These are phyloP conservation scores for Logfia minima DNA, from an alignment of 129 eudicot genomes.

Conservation along the genomic window DNA sequence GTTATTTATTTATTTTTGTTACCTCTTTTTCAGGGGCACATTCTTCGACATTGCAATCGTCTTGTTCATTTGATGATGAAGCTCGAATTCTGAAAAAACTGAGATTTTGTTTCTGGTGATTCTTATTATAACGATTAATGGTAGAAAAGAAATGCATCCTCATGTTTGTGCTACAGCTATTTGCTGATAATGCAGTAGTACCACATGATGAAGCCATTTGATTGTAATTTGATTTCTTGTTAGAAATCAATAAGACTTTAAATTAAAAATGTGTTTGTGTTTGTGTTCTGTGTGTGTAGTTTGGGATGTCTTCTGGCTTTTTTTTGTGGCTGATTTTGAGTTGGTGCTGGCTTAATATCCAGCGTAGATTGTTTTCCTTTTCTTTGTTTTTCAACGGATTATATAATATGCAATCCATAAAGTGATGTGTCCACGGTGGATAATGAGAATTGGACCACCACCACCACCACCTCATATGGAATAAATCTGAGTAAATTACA, in stretches of 20 bases:
- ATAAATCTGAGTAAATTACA: no score
- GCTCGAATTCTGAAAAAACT: slow-evolving; percentile 49
- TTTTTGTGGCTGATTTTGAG: slow-evolving; percentile 45
- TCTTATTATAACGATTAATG: slow-evolving; percentile 25
- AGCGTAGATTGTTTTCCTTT: slow-evolving; percentile 27
- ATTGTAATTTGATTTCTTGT: not conserved
- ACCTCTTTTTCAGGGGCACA: slow-evolving; percentile 99
- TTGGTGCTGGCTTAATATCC: slow-evolving; percentile 29
- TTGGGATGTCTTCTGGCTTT: slow-evolving; percentile 20
- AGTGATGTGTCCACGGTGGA: no score
- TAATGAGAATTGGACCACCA: no score
- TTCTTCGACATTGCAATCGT: slow-evolving; percentile 88
- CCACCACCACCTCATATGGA: no score
- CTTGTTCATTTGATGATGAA: slow-evolving; percentile 42
- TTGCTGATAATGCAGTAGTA: slow-evolving; percentile 49
- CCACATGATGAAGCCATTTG: slow-evolving; percentile 47
- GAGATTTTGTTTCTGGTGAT: slow-evolving; percentile 35
- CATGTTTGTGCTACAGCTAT: slow-evolving; percentile 41
- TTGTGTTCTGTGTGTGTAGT: slow-evolving; percentile 2
- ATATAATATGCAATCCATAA: no score
- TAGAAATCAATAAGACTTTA: not conserved
- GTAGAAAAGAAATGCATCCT: slow-evolving; percentile 41
- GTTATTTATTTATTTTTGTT: not conserved
- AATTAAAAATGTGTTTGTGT: not conserved
- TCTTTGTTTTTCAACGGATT: not conserved